Evolutionary conservation across 441 rosid genomes (phyloP), one percentile per base, ranked within the genome.

Genomic region (Erodium texanum): DNA sequence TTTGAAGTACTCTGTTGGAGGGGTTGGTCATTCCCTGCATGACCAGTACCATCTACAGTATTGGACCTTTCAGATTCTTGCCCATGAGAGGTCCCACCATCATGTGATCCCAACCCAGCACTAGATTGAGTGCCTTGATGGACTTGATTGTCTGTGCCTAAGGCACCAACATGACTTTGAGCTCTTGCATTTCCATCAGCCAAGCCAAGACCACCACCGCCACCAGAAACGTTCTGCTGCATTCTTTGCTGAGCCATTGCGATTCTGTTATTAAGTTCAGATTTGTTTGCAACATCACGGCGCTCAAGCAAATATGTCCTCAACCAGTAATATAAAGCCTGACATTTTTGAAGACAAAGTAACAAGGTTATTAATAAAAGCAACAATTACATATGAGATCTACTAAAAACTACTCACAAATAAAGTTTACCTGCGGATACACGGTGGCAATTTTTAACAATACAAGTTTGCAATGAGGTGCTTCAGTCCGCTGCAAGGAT

Each of bases 321-420:
- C 9, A 95, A 89, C 97, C 97, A 92, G 83, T 95, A 95, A 85
- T 95, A 95, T 36, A 92, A 80, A 73, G 99, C 97, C 99, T 94
- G 80, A 61, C n/a, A 74, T 68, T 65, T 65, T 66, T 2, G 63
- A 45, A 67, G 66, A 70, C 50, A 63, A 20, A 71, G 75, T 22
- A 68, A 45, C 70, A 72, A 61, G 66, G 68, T 67, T 23, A 45
- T 32, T 24, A 68, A 38, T 65, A 18, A n/a, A n/a, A n/a, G n/a
- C n/a, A n/a, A n/a, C n/a, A n/a, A n/a, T n/a, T n/a, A n/a, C n/a
- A n/a, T n/a, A n/a, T n/a, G n/a, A n/a, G n/a, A n/a, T n/a, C n/a
- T n/a, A n/a, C n/a, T n/a, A n/a, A n/a, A n/a, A n/a, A n/a, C n/a
- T n/a, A n/a, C n/a, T n/a, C n/a, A n/a, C n/a, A n/a, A n/a, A n/a